Base-by-base conservation (phyloP, 805 yeast genomes). In the Candida silvicultrix region DNA sequence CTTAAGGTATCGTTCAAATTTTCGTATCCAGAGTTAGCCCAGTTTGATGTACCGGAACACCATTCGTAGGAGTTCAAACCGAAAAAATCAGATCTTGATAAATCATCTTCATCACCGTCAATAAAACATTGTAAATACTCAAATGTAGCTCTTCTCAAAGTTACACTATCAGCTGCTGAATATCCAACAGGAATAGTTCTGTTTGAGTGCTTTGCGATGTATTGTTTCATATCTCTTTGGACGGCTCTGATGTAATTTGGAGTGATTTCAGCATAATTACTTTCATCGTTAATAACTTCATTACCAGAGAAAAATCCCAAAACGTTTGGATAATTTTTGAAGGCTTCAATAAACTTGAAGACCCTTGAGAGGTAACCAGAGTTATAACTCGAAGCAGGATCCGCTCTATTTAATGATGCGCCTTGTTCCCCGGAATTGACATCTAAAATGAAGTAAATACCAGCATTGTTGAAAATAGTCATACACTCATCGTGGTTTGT, bases 41-140 rank as follows among this genome's bases (percentile, higher is more conserved):
- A 88, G 55, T 77, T 70, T 28, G 84, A 78, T 15, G 57, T 49
- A 40, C 88, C 88, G 0, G 95, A 87, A 70, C 98, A 94, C 98
- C 98, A 92, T 50, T 89, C 85, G 66, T 94, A 94, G 44, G 95
- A 88, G 71, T 94, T 92, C 62, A 92, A 78, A 14, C 97, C 99
- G 64, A 85, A 89, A 72, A 92, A 89, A 64, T 92, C 97, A n/a
- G 84, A 73, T 55, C 79, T 77, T 15, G 90, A 85, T 52, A 69
- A 68, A 16, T 78, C 84, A 42, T 70, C 78, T 5, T 67, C 54
- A 36, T 64, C 63, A 34, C 76, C 81, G 51, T 78, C 78, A 44
- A 74, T 69, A 42, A 87, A 88, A 71, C 98, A 90, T 65, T 85
- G 85, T 61, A 92, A 74, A 66, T 85, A 92, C 53, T 81, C 79